Evolutionary conservation across 495 filamentous ascomycete species (phyloP), one percentile per base, ranked within the genome.

Genomic region (Neurospora sp.): DNA sequence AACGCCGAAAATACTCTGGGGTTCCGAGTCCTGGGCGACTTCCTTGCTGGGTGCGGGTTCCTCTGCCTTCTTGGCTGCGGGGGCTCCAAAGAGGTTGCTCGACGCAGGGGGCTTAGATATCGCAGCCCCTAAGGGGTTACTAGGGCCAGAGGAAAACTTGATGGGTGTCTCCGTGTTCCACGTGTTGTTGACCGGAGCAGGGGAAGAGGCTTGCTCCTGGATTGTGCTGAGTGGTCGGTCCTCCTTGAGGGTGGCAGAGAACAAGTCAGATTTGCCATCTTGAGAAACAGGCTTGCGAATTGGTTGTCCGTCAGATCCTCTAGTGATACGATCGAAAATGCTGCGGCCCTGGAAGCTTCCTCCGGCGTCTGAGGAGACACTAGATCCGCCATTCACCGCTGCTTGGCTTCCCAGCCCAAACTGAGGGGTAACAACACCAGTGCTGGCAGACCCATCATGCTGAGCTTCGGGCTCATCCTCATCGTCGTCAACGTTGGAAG

Each of bases 301-400:
- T 37, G 84, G 82, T 74, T 89, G 81, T 69, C 87, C 85, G 69
- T 85, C 83, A 16, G 78, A 70, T 16, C 82, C 82, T 73, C 81
- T 86, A 39, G 85, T 79, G 18, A 90, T 82, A 53, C 88, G 85
- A 70, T 89, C 88, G 71, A 92, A 92, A 4, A 91, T 74, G 77
- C 86, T 90, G 41, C 85, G 84, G 41, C 83, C 81, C 22, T 81
- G 75, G 11, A 78, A 76, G 59, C 79, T 78, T n/a, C 82, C 80
- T 4, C 80, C 77, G 22, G 77, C 79, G 40, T 82, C 78, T 12
- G 83, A 77, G 41, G 82, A 77, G 61, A 82, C 74, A 69, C 75
- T 79, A 20, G 78, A 75, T 3, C 74, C 72, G 2, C 78, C 77
- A 66, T 77, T 78, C n/a, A 73, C 22, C 12, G 73, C 40, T 46